These are phyloP conservation scores for Lactarius deliciosus DNA, from an alignment of 768 basidiomycete species.

Conservation along the genomic window DNA sequence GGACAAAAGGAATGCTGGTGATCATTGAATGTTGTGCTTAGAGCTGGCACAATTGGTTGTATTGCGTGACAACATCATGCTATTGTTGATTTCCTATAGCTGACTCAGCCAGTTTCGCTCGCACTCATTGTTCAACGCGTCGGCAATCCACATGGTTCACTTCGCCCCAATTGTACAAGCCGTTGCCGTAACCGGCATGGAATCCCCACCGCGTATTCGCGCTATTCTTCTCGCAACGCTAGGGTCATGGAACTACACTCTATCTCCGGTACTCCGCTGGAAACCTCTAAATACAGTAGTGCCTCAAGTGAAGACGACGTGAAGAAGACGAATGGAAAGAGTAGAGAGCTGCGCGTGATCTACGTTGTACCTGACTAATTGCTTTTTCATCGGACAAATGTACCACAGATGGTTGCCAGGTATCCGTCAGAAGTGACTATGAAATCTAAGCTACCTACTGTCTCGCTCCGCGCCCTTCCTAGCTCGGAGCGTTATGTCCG, in stretches of 20 bases:
- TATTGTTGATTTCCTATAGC: too few relatives aligned
- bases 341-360: constrained; percentile 46
- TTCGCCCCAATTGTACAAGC: constrained; percentile 42
- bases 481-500: constrained; percentile 81
- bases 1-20: background rate
- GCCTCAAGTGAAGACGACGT: constrained; percentile 55
- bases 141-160: too few relatives aligned
- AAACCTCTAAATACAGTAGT: constrained; percentile 35
- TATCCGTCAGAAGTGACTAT: constrained; percentile 77
- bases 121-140: background rate
- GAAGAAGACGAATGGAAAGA: constrained; percentile 60
- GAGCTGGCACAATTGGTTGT: too few relatives aligned
- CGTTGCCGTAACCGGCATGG: constrained; percentile 42
- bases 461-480: constrained; percentile 77
- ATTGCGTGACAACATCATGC: too few relatives aligned
- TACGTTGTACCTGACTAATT: constrained; percentile 26
- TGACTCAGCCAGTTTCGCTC: background rate
- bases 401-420: constrained; percentile 56
- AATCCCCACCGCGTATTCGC: constrained; percentile 43
- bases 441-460: constrained; percentile 40
- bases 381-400: constrained; percentile 53
- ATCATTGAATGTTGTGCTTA: too few relatives aligned
- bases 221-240: constrained; percentile 51
- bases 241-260: constrained; percentile 43
- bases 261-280: constrained; percentile 58